Base-by-base conservation (phyloP, 345 rosid genomes). In the Euclidium syriacum region DNA sequence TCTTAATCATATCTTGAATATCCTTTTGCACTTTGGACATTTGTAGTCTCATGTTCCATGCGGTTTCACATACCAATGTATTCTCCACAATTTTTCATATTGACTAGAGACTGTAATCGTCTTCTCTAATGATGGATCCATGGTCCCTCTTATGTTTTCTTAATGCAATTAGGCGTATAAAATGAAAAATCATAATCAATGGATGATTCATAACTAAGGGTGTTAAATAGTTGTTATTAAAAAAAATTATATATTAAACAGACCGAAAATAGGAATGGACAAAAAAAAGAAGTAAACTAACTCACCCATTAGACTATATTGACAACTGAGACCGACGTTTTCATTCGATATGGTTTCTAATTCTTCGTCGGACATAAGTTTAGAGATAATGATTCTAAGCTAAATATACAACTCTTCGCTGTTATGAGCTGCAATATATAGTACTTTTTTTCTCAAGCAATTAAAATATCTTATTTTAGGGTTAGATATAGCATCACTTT, bases 11-110 rank as follows among this genome's bases (percentile, higher is more conserved):
- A 23, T 95, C 99, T 81, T 88, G 96, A 42, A 95, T 77, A 75
- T 95, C 99, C 69, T 95, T 95, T 42, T 88, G 89, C 60, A 90
- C 98, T 35, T 90, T 95, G 0, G 99, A 90, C 34, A 95, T 90
- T 0, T 94, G 82, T 1, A 98, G 98, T 71, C 99, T 84, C 95
- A 85, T 76, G 76, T 83, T 75, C 99, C 98, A 19, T 90, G 96
- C 8, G 99, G 91, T 67, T 73, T 86, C 52, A 95, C 96, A 5
- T 98, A 95, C 78, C 67, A 90, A 52, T 3, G 99, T 98, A 56
- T 83, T 90, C 84, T 95, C 99, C 0, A 95, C 99, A 11, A 95
- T 86, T 77, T 95, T 95, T 98, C 99, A 95, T 91, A 95, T 88
- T 0, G 99, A 85, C 36, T 95, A 98, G 34, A 90, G 82, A 64